These are phyloP conservation scores for Huntiella omanensis DNA, from an alignment of 2,329 filamentous ascomycete species.

Conservation along the genomic window DNA sequence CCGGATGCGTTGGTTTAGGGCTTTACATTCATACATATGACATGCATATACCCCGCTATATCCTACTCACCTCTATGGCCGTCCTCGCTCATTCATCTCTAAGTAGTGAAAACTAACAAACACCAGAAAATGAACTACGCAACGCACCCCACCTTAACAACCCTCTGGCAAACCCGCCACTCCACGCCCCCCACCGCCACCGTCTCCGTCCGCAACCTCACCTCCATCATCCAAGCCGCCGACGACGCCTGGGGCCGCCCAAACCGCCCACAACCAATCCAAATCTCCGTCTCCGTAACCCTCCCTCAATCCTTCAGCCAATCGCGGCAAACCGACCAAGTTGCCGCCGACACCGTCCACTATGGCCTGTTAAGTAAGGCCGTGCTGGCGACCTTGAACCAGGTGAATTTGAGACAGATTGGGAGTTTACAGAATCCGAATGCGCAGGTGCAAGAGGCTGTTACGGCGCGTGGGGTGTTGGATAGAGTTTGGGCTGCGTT, in stretches of 20 bases:
- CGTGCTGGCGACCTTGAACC: conserved; percentile 30
- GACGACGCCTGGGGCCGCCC: conserved; percentile 50
- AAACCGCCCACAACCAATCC: conserved; percentile 39
- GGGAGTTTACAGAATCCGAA: conserved; percentile 2
- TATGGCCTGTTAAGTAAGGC: conserved; percentile 54
- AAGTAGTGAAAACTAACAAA: neutral
- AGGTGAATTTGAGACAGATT: conserved; percentile 12
- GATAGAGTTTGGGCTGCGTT: conserved; percentile 19
- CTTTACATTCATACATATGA: no score
- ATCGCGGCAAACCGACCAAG: conserved; percentile 37
- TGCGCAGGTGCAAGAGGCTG: neutral
- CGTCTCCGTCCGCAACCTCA: conserved; percentile 44
- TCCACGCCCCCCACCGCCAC: conserved; percentile 29
- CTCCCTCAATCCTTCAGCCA: conserved; percentile 36
- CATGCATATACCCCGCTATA: no score
- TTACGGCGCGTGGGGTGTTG: conserved; percentile 16
- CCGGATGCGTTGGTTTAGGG: no score
- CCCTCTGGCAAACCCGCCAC: conserved; percentile 20
- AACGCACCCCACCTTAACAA: conserved; percentile 1
- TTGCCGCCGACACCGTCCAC: conserved; percentile 54
- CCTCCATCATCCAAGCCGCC: conserved; percentile 34
- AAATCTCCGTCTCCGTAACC: conserved; percentile 39
- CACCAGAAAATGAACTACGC: conserved; percentile 5
- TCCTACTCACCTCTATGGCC: no score
- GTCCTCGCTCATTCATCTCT: no score